phyloP scores from a whole-genome alignment of 2,329 filamentous ascomycete genomes.

The Parastagonospora nodorum region DNA sequence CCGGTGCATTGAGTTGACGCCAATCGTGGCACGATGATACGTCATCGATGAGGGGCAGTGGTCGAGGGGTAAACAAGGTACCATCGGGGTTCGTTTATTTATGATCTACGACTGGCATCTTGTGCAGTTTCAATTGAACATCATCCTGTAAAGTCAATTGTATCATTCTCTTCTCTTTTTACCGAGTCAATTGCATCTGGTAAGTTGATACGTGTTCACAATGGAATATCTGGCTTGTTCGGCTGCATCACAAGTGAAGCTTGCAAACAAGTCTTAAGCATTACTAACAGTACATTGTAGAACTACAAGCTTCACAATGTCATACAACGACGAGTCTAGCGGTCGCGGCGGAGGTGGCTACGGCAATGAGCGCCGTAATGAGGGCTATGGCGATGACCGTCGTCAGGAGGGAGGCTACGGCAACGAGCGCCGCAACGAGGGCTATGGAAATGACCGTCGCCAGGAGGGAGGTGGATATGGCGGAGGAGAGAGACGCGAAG shows the following conservation, averaged over 20 bases:
- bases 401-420: constrained; percentile 21
- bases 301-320: constrained; percentile 16
- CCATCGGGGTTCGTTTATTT: constrained; percentile 2
- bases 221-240: too few relatives aligned
- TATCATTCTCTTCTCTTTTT: too few relatives aligned
- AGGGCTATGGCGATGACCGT: constrained; percentile 12
- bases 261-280: too few relatives aligned
- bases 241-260: too few relatives aligned
- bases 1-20: not conserved
- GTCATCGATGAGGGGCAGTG: constrained; percentile 22
- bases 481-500: constrained; percentile 13
- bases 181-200: too few relatives aligned
- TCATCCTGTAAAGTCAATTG: not conserved
- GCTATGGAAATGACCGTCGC: constrained; percentile 16
- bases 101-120: constrained; percentile 1
- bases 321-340: constrained; percentile 32
- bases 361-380: constrained; percentile 10
- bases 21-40: constrained; percentile 8
- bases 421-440: constrained; percentile 20
- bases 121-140: not conserved
- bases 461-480: constrained; percentile 18
- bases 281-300: not conserved
- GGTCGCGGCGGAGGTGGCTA: constrained; percentile 12
- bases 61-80: constrained; percentile 13
- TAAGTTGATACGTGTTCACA: too few relatives aligned